These are phyloP conservation scores for Arabidopsis arenosa DNA, from an alignment of 345 rosid genomes.

Conservation along the genomic window DNA sequence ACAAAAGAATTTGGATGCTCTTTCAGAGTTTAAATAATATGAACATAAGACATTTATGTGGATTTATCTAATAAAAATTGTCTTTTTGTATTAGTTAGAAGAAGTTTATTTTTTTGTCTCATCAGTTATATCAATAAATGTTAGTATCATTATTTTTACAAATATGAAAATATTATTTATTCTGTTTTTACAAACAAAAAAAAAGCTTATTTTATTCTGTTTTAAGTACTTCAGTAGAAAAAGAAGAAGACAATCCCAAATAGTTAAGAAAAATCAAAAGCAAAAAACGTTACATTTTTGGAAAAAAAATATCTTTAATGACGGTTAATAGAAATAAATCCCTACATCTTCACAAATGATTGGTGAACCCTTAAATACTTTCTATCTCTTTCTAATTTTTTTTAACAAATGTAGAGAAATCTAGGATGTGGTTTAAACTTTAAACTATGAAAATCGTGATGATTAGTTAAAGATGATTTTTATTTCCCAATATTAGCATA, in stretches of 20 bases:
- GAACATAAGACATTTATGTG: too few species aligned
- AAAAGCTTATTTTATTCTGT: neutral
- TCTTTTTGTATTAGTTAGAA: too few species aligned
- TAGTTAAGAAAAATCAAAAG: neutral
- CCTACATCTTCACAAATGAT: neutral
- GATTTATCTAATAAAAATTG: too few species aligned
- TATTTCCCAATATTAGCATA: slow-evolving; percentile 1
- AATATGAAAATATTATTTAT: too few species aligned
- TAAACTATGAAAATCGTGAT: slow-evolving; percentile 8
- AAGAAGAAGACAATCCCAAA: neutral
- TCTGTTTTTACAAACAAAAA: too few species aligned
- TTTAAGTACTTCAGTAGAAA: neutral
- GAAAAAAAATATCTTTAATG: neutral
- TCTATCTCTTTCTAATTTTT: neutral
- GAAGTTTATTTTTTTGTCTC: too few species aligned
- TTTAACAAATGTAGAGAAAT: neutral
- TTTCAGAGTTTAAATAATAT: too few species aligned
- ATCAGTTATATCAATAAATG: too few species aligned
- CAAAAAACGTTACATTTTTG: neutral
- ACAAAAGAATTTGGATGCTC: too few species aligned
- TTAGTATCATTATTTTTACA: too few species aligned
- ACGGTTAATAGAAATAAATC: neutral
- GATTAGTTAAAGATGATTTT: neutral
- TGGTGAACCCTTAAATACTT: neutral
- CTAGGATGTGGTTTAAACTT: neutral